Base-by-base conservation (phyloP, 176 grass and related monocot species). In the Aegilops speltoides region DNA sequence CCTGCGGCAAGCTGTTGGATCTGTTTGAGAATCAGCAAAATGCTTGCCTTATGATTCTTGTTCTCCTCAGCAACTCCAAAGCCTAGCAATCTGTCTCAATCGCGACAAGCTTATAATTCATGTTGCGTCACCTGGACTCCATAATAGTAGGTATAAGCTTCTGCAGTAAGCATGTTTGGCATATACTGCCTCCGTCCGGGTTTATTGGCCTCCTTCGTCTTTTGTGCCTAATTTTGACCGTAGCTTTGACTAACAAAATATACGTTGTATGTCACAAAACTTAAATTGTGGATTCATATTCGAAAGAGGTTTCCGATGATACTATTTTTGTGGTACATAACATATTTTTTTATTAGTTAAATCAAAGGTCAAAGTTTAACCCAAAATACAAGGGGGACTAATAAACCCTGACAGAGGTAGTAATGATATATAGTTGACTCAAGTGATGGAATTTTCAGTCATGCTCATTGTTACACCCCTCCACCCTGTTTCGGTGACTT, bases 391-490 rank as follows among this genome's bases (percentile, higher is more conserved):
- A 43, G 40, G 40, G 10, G 40, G 40, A 40, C 40, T 43, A 43
- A 43, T 43, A 43, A 43, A 43, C 40, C 40, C 9, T 10, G 40
- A 43, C 10, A 10, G 40, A 43, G 10, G 40, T 43, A 43, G 40
- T 43, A 70, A 70, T 70, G 33, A 70, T 71, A 71, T 71, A 78
- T 65, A 32, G 15, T 65, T 77, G 5, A 84, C 59, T 54, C 10
- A 31, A 46, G 60, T 64, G 60, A 40, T 80, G 68, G 34, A 62
- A 71, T 45, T 38, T 29, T 65, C 14, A 4, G 2, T 56, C 46
- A 85, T 78, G 31, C 45, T 78, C 10, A 78, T 78, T 68, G n/a
- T 68, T 85, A 6, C 66, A n/a, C 6, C 16, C 22, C 15, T 41
- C 6, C 16, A 6, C 73, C 36, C 60, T 28, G 17, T 45, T 72